Conservation (phyloP, 2,329 filamentous ascomycete genomes). For the Penicillium sclerotiorum region DNA sequence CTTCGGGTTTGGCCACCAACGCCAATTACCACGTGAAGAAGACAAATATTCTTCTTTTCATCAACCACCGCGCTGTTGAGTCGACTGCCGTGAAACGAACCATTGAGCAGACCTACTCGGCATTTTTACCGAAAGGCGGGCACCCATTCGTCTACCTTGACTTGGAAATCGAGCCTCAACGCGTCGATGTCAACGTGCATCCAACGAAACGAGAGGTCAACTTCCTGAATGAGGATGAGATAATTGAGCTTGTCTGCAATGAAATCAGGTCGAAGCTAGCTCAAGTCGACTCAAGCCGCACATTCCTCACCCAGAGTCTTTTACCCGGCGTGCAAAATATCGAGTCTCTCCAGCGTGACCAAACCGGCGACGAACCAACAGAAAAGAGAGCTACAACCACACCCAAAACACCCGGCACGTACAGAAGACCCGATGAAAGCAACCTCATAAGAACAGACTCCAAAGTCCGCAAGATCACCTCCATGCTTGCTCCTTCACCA, state of each 20-base stretch:
- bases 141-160: constrained; percentile 94
- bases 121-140: constrained; percentile 87
- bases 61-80: constrained; percentile 93
- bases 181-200: constrained; percentile 96
- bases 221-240: constrained; percentile 96
- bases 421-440: constrained; percentile 72
- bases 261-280: constrained; percentile 77
- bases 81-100: constrained; percentile 86
- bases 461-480: constrained; percentile 89
- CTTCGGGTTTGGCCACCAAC: constrained; percentile 80
- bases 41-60: constrained; percentile 85
- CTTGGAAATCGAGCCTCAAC: constrained; percentile 85
- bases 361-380: constrained; percentile 34
- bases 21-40: constrained; percentile 94
- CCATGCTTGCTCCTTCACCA: constrained; percentile 74
- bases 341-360: constrained; percentile 32
- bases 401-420: constrained; percentile 38
- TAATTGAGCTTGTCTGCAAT: constrained; percentile 81
- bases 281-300: constrained; percentile 88
- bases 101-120: constrained; percentile 83
- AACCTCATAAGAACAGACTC: constrained; percentile 89
- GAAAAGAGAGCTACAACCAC: constrained; percentile 34
- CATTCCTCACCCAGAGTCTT: constrained; percentile 90
- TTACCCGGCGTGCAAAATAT: constrained; percentile 66
- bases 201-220: constrained; percentile 97